Evolutionary conservation across 2,329 filamentous ascomycete species (phyloP).

Genomic region (Colletotrichum theobromicola): DNA sequence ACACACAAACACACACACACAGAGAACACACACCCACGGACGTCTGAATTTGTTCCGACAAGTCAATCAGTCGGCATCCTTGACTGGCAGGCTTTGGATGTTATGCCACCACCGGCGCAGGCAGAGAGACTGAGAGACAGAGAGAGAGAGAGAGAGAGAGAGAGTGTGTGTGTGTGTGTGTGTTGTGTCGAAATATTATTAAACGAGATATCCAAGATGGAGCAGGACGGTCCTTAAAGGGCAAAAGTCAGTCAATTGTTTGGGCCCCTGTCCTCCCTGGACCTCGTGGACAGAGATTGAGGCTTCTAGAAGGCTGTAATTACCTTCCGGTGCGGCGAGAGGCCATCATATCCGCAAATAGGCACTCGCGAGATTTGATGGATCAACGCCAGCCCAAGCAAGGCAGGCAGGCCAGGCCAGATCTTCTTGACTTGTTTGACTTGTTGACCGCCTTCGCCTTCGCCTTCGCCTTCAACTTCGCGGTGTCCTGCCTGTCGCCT

Average conservation of each 20-base stretch:
- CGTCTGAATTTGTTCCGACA: not conserved
- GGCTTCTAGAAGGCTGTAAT: conserved; percentile 14
- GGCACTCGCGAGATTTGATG: conserved; percentile 20
- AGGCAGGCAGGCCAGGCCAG: not conserved
- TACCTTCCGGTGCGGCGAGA: conserved; percentile 4
- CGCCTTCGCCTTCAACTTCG: not conserved
- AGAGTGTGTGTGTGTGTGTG: not conserved
- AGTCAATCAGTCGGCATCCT: not conserved
- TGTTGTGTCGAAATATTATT: not conserved
- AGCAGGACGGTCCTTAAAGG: not conserved
- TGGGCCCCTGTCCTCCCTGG: not conserved
- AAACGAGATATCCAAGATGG: not conserved
- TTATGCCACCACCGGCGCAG: not conserved
- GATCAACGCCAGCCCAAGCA: not conserved
- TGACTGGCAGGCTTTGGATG: not conserved
- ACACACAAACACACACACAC: not conserved
- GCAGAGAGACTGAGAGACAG: too few species aligned
- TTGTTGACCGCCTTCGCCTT: not conserved
- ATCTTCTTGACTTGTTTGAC: conserved; percentile 1
- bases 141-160: too few species aligned
- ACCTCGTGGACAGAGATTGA: not conserved
- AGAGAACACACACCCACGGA: not conserved
- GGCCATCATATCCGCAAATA: conserved; percentile 22
- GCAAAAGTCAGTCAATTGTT: not conserved
- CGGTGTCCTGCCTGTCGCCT: not conserved